Conservation (phyloP, 257 asterid genomes). For the Penstemon eatonii region DNA sequence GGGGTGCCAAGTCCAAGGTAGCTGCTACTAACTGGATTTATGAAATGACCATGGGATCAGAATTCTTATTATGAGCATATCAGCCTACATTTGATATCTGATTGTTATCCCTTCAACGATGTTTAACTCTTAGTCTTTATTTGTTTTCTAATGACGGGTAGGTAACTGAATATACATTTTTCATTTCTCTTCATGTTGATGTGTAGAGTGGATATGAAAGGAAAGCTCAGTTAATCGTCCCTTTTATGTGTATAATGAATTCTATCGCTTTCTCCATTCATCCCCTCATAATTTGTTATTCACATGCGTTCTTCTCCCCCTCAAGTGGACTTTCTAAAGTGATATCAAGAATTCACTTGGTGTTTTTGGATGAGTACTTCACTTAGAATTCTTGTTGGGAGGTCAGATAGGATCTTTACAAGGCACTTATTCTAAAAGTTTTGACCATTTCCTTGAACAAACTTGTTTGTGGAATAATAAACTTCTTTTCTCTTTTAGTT, state of each 20-base stretch:
- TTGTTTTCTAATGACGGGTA: not conserved
- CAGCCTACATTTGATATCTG: not conserved
- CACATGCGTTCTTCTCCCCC: not conserved
- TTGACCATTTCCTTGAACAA: not conserved
- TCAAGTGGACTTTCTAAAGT: constrained; percentile 13
- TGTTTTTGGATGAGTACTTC: constrained; percentile 9
- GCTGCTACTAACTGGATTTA: constrained; percentile 15
- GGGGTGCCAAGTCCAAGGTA: constrained; percentile 62
- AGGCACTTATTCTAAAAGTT: constrained; percentile 1
- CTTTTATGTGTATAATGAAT: not conserved
- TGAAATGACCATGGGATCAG: not conserved
- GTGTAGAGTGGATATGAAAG: not conserved
- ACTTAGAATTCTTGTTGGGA: not conserved
- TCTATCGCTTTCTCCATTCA: not conserved
- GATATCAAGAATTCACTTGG: not conserved
- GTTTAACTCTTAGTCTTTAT: not conserved
- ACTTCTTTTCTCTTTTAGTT: not conserved
- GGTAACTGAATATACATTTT: constrained; percentile 1
- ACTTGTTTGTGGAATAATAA: not conserved
- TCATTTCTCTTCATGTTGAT: not conserved
- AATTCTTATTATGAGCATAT: not conserved
- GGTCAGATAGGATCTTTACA: not conserved
- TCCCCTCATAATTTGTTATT: not conserved
- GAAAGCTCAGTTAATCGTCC: not conserved
- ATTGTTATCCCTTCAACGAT: not conserved